Conservation (phyloP, 345 rosid species). For the Melastoma malabathricum region DNA sequence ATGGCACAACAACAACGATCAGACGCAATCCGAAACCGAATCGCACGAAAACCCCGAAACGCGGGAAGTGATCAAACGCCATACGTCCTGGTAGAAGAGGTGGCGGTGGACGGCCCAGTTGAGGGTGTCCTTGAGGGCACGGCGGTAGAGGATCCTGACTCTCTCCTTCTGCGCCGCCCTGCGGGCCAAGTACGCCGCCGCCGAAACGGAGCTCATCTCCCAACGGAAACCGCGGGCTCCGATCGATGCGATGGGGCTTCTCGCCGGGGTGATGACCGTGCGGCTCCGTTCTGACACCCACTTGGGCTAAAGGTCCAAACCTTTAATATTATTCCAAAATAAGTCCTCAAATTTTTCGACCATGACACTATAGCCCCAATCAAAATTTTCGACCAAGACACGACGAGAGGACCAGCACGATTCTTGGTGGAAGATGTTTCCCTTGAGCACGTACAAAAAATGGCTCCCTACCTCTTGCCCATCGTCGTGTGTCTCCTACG, state of each 20-base stretch:
- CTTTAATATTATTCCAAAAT: no score
- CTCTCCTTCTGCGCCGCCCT: slow-evolving; percentile 86
- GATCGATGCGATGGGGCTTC: no score
- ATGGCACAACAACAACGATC: background rate
- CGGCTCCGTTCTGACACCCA: no score
- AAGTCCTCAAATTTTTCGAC: no score
- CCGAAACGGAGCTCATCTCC: slow-evolving; percentile 58
- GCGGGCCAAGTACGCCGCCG: slow-evolving; percentile 64
- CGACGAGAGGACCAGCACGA: no score
- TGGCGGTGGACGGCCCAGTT: slow-evolving; percentile 98
- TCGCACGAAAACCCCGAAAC: background rate
- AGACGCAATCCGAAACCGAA: background rate
- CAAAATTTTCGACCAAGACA: no score
- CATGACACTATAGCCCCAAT: no score
- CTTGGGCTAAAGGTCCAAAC: no score
- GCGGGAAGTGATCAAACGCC: no score
- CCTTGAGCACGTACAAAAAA: background rate
- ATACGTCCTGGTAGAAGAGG: slow-evolving; percentile 76
- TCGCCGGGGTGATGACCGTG: no score
- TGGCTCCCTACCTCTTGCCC: background rate
- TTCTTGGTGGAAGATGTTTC: no score
- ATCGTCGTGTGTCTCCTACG: background rate
- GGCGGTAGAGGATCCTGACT: slow-evolving; percentile 83
- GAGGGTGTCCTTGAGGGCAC: slow-evolving; percentile 80
- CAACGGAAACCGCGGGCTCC: no score